These are phyloP conservation scores for Filobasidium floriforme DNA, from an alignment of 768 basidiomycete species.

Conservation along the genomic window DNA sequence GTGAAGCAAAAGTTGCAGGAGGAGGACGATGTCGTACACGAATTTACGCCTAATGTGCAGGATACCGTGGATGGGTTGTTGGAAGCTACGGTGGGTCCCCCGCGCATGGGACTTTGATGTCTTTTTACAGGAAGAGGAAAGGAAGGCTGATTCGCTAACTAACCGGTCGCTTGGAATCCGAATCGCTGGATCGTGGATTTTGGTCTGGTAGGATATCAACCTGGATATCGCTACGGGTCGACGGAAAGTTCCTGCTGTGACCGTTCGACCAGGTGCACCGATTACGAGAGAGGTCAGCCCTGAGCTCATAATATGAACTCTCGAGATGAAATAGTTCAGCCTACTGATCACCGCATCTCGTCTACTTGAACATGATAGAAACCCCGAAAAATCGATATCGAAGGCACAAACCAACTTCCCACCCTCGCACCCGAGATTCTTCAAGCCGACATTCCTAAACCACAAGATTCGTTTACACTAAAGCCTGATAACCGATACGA, in stretches of 20 bases:
- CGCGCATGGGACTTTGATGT: no score
- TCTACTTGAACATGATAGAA: slow-evolving; percentile 17
- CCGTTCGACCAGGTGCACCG: slow-evolving; percentile 25
- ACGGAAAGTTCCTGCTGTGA: slow-evolving; percentile 50
- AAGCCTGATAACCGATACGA: slow-evolving; percentile 55
- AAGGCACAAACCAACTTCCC: slow-evolving; percentile 28
- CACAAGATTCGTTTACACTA: slow-evolving; percentile 65
- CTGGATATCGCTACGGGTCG: slow-evolving; percentile 71
- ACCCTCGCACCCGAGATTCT: slow-evolving; percentile 41
- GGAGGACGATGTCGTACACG: slow-evolving; percentile 74
- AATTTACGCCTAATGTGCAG: slow-evolving; percentile 68
- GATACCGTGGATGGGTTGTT: slow-evolving; percentile 75
- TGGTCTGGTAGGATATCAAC: slow-evolving; percentile 58
- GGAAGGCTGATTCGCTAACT: neutral
- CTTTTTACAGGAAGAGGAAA: no score
- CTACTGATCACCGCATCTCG: neutral
- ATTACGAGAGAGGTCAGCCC: slow-evolving; percentile 40
- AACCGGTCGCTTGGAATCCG: no score
- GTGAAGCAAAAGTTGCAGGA: slow-evolving; percentile 55
- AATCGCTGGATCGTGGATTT: neutral
- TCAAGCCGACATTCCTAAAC: slow-evolving; percentile 65
- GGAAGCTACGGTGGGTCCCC: slow-evolving; percentile 70
- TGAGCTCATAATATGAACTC: no score
- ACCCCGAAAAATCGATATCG: slow-evolving; percentile 25
- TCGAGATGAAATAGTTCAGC: no score